phyloP scores from a whole-genome alignment of 768 basidiomycete species.

The Paxillus involutus region DNA sequence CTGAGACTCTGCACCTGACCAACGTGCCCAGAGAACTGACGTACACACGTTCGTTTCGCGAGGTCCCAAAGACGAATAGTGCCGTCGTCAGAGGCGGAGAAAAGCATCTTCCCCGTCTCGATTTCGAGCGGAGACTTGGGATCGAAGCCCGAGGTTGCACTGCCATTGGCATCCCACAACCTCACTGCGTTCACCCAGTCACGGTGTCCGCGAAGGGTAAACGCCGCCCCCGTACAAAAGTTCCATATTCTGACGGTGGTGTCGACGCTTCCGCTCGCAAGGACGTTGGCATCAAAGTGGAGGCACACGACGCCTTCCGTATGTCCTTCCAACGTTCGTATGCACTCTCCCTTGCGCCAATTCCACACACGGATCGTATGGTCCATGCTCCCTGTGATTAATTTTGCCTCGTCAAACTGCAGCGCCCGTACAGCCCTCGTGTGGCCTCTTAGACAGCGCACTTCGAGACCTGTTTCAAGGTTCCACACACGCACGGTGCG shows the following conservation, averaged over 20 bases:
- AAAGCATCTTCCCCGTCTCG: slow-evolving; percentile 89
- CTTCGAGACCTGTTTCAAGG: slow-evolving; percentile 83
- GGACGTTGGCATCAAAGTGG: slow-evolving; percentile 86
- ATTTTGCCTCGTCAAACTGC: slow-evolving; percentile 93
- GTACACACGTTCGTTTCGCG: slow-evolving; percentile 71
- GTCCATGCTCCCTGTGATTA: slow-evolving; percentile 98
- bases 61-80: slow-evolving; percentile 96
- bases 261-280: slow-evolving; percentile 93
- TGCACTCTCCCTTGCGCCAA: slow-evolving; percentile 87
- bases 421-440: slow-evolving; percentile 88
- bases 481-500: slow-evolving; percentile 96
- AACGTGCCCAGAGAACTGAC: slow-evolving; percentile 85
- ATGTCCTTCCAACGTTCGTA: slow-evolving; percentile 87
- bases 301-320: slow-evolving; percentile 89
- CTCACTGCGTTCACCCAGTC: slow-evolving; percentile 98
- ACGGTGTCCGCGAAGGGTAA: slow-evolving; percentile 86
- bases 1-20: slow-evolving; percentile 93
- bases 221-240: slow-evolving; percentile 86
- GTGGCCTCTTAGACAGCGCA: slow-evolving; percentile 86
- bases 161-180: slow-evolving; percentile 70
- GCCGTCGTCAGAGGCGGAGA: slow-evolving; percentile 95
- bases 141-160: slow-evolving; percentile 7
- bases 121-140: slow-evolving; percentile 49
- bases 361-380: slow-evolving; percentile 94
- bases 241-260: slow-evolving; percentile 97